phyloP scores from a whole-genome alignment of 2,329 filamentous ascomycete species.

The Lachnum nothofagi region DNA sequence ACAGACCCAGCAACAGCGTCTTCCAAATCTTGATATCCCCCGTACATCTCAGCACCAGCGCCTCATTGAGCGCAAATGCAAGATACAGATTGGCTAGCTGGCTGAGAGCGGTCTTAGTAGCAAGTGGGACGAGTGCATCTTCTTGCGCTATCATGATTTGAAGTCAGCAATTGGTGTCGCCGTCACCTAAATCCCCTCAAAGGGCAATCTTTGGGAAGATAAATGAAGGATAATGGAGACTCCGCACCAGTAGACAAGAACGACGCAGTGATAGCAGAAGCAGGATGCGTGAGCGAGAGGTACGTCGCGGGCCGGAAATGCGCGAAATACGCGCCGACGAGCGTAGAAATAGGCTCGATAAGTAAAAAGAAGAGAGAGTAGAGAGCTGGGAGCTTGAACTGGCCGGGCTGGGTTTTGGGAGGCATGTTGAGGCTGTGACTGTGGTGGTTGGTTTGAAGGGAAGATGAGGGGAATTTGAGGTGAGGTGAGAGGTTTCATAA shows the following conservation, averaged over 20 bases:
- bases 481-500: too few species aligned
- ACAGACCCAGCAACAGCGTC: conserved; percentile 58
- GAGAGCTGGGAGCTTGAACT: conserved; percentile 48
- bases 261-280: conserved; percentile 21
- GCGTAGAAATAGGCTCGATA: conserved; percentile 57
- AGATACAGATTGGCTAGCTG: conserved; percentile 77
- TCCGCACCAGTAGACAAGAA: conserved; percentile 30
- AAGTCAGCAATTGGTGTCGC: too few species aligned
- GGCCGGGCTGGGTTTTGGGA: too few species aligned
- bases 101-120: conserved; percentile 62
- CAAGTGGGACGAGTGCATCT: conserved; percentile 40
- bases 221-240: too few species aligned
- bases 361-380: conserved; percentile 73
- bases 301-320: conserved; percentile 50
- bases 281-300: conserved; percentile 55
- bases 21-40: conserved; percentile 65
- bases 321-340: conserved; percentile 50
- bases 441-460: too few species aligned
- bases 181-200: too few species aligned
- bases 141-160: too few species aligned
- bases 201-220: too few species aligned
- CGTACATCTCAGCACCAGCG: conserved; percentile 66
- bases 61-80: conserved; percentile 72
- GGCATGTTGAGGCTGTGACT: too few species aligned
- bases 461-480: too few species aligned